phyloP scores from a whole-genome alignment of 768 basidiomycete genomes.

The Termitomyces sp. region DNA sequence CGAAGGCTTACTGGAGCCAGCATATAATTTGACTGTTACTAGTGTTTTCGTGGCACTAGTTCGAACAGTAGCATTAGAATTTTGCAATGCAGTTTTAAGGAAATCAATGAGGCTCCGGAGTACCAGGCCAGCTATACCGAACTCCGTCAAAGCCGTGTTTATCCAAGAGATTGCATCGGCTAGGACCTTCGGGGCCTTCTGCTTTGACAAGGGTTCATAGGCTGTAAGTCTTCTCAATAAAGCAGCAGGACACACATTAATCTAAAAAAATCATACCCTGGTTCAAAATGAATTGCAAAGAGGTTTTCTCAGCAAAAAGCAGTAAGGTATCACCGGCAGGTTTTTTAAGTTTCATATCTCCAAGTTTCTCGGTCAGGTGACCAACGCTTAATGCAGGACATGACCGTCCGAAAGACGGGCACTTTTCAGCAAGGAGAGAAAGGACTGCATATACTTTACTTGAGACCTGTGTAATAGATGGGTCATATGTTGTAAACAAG shows the following conservation, averaged over 20 bases:
- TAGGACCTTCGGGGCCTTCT: conserved; percentile 95
- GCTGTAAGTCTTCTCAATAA: conserved; percentile 37
- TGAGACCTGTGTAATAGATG: conserved; percentile 61
- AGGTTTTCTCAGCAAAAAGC: conserved; percentile 85
- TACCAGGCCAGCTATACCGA: conserved; percentile 84
- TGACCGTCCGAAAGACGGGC: conserved; percentile 80
- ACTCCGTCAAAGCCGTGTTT: conserved; percentile 79
- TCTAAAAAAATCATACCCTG: conserved; percentile 53
- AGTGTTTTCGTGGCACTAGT: conserved; percentile 91
- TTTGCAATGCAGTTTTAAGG: conserved; percentile 79
- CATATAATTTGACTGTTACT: conserved; percentile 88
- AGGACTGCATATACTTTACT: conserved; percentile 84
- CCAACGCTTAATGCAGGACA: conserved; percentile 77
- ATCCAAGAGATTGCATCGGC: conserved; percentile 90
- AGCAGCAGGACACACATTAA: background rate
- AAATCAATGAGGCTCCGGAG: conserved; percentile 87
- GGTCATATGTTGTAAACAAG: background rate
- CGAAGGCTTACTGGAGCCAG: conserved; percentile 65
- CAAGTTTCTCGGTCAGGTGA: conserved; percentile 89
- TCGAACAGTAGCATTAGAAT: conserved; percentile 91
- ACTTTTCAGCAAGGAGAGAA: conserved; percentile 63
- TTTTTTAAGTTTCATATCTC: conserved; percentile 95
- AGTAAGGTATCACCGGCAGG: conserved; percentile 87
- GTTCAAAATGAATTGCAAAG: conserved; percentile 87
- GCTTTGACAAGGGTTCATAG: conserved; percentile 90